phyloP scores from a whole-genome alignment of 768 basidiomycete species.

The Amanita pallidorosea region DNA sequence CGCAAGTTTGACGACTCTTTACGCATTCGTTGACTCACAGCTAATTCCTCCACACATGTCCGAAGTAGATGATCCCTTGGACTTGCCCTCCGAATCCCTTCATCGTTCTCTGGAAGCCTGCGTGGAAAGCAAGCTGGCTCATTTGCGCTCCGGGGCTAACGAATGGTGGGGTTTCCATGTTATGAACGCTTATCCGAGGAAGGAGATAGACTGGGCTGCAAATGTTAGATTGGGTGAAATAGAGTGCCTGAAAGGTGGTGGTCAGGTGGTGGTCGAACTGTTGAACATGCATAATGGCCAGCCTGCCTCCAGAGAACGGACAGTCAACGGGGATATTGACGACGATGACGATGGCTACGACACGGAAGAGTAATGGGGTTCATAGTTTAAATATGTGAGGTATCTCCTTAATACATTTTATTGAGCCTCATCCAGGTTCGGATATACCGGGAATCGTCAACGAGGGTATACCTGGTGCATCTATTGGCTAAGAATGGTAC shows the following conservation, averaged over 20 bases:
- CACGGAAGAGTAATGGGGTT: conserved; percentile 30
- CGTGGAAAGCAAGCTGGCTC: conserved; percentile 19
- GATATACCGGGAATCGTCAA: background rate
- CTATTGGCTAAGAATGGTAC: conserved; percentile 84
- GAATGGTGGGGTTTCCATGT: conserved; percentile 72
- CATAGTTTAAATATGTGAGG: background rate
- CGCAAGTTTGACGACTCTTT: conserved; percentile 52
- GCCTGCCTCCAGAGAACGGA: conserved; percentile 7
- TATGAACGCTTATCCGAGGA: conserved; percentile 57
- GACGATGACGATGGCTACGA: conserved; percentile 45
- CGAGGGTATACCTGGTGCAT: conserved; percentile 2
- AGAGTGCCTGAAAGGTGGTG: conserved; percentile 43
- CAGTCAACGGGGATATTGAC: conserved; percentile 10
- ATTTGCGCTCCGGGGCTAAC: conserved; percentile 11
- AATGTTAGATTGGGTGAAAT: conserved; percentile 31
- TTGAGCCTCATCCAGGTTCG: background rate
- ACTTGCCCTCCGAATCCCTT: conserved; percentile 26
- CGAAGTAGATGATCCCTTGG: conserved; percentile 28
- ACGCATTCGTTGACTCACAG: conserved; percentile 61
- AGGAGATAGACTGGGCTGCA: conserved; percentile 42
- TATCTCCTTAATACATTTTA: conserved; percentile 3
- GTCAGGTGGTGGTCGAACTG: conserved; percentile 55
- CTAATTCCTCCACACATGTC: conserved; percentile 32
- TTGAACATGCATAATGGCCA: conserved; percentile 12
- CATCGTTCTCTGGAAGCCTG: conserved; percentile 24